Conservation (phyloP, 148 eudicot species). For the Rhododendron henanense region DNA sequence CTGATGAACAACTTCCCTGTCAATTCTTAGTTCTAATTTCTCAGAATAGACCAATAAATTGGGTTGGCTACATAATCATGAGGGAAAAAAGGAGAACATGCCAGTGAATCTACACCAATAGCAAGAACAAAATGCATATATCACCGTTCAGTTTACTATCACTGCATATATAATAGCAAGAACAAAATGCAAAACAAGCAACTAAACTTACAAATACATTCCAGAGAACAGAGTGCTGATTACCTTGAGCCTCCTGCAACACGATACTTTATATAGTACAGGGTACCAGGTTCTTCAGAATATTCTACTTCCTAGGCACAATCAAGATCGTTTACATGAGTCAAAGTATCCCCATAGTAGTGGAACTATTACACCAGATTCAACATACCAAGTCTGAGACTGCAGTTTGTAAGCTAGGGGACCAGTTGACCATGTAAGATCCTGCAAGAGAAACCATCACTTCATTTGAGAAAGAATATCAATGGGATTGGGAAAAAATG, state of each 20-base stretch:
- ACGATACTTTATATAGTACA: constrained; percentile 90
- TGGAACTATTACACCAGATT: constrained; percentile 3
- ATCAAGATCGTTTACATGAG: constrained; percentile 11
- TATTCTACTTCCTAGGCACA: constrained; percentile 88
- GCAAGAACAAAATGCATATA: no score
- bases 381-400: constrained; percentile 90
- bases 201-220: not conserved
- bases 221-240: no score
- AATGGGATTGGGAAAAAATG: not conserved
- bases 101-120: not conserved
- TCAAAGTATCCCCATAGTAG: constrained; percentile 6
- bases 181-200: not conserved
- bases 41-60: not conserved
- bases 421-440: constrained; percentile 99
- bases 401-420: constrained; percentile 94
- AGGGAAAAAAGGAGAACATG: not conserved
- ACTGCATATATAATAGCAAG: not conserved
- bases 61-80: not conserved
- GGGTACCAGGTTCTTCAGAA: constrained; percentile 91
- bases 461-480: not conserved
- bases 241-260: constrained; percentile 97
- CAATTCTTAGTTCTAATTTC: not conserved
- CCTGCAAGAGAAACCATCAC: constrained; percentile 49
- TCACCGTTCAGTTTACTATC: not conserved
- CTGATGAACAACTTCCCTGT: not conserved